Evolutionary conservation across 2,329 filamentous ascomycete genomes (phyloP).

Genomic region (Hypoxylon sp.): DNA sequence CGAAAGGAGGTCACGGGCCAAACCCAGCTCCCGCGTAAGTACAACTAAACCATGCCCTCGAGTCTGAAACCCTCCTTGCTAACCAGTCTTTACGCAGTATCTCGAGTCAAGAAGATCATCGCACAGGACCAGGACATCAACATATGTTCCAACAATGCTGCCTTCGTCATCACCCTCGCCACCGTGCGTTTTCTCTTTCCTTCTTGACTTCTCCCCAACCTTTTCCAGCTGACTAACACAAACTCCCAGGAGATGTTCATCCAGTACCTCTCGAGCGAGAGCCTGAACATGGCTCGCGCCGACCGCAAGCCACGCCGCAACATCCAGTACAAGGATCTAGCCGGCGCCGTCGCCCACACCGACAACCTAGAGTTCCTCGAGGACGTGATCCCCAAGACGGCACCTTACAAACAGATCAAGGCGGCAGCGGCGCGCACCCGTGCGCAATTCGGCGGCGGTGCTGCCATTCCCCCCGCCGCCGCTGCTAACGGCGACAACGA

Average conservation of each 20-base stretch:
- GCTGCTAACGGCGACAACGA: too few species aligned
- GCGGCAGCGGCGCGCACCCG: slow-evolving; percentile 66
- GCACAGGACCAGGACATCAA: slow-evolving; percentile 85
- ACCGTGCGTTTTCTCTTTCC: slow-evolving; percentile 67
- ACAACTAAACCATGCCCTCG: background rate
- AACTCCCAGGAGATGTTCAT: slow-evolving; percentile 86
- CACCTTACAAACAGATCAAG: slow-evolving; percentile 83
- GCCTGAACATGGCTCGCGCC: slow-evolving; percentile 87
- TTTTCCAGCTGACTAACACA: slow-evolving; percentile 5
- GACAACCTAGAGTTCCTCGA: slow-evolving; percentile 96
- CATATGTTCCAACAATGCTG: slow-evolving; percentile 91
- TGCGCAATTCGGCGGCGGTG: slow-evolving; percentile 59
- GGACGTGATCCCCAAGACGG: slow-evolving; percentile 89
- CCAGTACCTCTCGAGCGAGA: slow-evolving; percentile 87
- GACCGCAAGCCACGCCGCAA: slow-evolving; percentile 93
- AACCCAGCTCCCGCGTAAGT: slow-evolving; percentile 84
- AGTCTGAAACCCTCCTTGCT: slow-evolving; percentile 12
- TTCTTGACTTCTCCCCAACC: background rate
- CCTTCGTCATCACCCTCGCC: slow-evolving; percentile 92
- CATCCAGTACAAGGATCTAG: slow-evolving; percentile 95
- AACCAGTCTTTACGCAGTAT: slow-evolving; percentile 67
- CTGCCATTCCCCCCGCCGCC: too few species aligned
- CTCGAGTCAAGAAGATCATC: slow-evolving; percentile 96
- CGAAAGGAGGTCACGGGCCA: slow-evolving; percentile 86
- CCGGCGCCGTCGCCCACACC: slow-evolving; percentile 84